Conservation (phyloP, 495 filamentous ascomycete genomes). For the Penicillium canariense region DNA sequence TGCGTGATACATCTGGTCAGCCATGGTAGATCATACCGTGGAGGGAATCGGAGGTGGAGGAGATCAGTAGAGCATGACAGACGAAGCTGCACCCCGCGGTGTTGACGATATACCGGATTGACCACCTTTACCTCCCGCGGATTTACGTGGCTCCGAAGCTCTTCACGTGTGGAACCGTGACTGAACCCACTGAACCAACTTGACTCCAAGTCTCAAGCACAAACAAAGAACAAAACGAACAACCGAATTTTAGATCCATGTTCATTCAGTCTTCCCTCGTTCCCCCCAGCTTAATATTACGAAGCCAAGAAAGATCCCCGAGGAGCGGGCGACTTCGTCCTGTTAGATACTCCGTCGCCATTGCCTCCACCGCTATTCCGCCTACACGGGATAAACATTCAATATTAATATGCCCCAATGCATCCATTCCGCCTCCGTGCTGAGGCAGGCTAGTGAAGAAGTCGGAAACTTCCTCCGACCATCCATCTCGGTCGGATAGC, state of each 20-base stretch:
- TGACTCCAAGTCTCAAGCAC: no score
- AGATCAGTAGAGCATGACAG: constrained; percentile 16
- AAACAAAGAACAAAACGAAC: no score
- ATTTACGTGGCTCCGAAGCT: constrained; percentile 36
- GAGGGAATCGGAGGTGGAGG: neutral
- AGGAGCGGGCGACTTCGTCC: neutral
- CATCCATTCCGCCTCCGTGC: constrained; percentile 4
- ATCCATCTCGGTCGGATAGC: neutral
- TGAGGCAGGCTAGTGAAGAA: constrained; percentile 6
- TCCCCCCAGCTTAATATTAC: no score
- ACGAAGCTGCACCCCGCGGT: constrained; percentile 18
- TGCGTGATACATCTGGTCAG: constrained; percentile 78
- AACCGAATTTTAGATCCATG: no score
- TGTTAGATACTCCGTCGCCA: neutral
- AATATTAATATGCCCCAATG: neutral
- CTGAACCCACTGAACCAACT: no score
- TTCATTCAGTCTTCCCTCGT: no score
- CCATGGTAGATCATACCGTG: constrained; percentile 52
- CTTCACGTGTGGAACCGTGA: constrained; percentile 22
- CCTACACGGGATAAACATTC: neutral
- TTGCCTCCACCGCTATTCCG: constrained; percentile 5
- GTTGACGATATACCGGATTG: constrained; percentile 34
- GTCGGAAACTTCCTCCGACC: constrained; percentile 2
- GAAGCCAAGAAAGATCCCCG: no score
- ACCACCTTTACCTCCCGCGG: constrained; percentile 40